phyloP scores from a whole-genome alignment of 2,329 filamentous ascomycete species.

The Penicillium sp. region DNA sequence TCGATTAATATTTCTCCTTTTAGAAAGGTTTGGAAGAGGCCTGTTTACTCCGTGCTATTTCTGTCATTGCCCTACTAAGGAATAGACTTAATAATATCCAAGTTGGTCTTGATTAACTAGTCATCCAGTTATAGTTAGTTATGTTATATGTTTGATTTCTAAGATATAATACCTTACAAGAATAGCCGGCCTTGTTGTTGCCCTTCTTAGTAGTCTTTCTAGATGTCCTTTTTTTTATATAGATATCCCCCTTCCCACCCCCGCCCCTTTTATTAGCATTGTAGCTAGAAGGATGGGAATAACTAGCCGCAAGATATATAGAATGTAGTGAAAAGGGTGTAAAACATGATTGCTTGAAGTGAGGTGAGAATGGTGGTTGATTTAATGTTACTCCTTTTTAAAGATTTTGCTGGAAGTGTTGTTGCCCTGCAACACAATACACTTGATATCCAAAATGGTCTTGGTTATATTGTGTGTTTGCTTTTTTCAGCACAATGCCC shows the following conservation, averaged over 20 bases:
- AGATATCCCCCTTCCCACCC: background rate
- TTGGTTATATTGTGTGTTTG: background rate
- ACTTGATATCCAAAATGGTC: background rate
- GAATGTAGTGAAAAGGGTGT: background rate
- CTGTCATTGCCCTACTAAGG: background rate
- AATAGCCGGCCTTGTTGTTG: too few species aligned
- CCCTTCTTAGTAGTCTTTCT: too few species aligned
- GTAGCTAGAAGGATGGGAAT: background rate
- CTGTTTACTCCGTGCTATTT: background rate
- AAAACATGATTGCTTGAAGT: background rate
- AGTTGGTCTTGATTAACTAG: too few species aligned
- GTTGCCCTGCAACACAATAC: background rate
- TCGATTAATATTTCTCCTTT: background rate
- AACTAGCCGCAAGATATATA: background rate
- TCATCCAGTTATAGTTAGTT: too few species aligned
- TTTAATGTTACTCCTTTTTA: background rate
- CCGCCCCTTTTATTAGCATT: background rate
- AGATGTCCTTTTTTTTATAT: background rate
- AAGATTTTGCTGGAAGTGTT: background rate
- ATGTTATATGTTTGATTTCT: background rate
- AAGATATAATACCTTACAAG: too few species aligned
- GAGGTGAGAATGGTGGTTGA: background rate
- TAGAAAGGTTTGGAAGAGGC: background rate
- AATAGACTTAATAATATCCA: background rate
- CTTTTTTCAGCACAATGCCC: background rate